phyloP scores from a whole-genome alignment of 768 basidiomycete genomes.

The Kwoniella botswanensis region DNA sequence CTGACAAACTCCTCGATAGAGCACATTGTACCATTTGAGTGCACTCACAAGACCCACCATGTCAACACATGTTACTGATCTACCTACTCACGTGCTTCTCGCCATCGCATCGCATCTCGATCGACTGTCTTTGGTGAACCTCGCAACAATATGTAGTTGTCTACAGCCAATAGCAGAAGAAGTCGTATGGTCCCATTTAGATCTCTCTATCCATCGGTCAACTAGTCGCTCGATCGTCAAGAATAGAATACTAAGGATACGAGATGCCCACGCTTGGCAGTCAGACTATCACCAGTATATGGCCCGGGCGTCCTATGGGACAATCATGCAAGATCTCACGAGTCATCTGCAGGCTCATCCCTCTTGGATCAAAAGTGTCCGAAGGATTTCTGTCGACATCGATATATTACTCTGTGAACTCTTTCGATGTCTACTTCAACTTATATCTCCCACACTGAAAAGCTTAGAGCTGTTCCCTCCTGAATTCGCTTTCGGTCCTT shows the following conservation, averaged over 20 bases:
- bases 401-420: conserved; percentile 12
- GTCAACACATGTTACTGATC: neutral
- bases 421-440: conserved; percentile 14
- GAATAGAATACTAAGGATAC: neutral
- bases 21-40: neutral
- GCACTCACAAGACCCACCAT: neutral
- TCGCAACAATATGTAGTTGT: neutral
- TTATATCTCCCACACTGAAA: conserved; percentile 3
- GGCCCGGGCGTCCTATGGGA: neutral
- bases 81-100: conserved; percentile 1
- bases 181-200: conserved; percentile 6
- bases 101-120: conserved; percentile 2
- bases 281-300: neutral
- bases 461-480: conserved; percentile 17
- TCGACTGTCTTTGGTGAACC: neutral
- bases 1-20: neutral
- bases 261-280: neutral
- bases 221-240: neutral
- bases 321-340: conserved; percentile 4
- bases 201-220: conserved; percentile 3
- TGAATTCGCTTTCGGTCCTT: neutral
- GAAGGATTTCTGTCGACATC: conserved; percentile 20
- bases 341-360: conserved; percentile 9
- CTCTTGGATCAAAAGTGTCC: neutral
- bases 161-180: neutral